Base-by-base conservation (phyloP, 352 stramenopile genomes). In the Globisporangium recalcitrans region DNA sequence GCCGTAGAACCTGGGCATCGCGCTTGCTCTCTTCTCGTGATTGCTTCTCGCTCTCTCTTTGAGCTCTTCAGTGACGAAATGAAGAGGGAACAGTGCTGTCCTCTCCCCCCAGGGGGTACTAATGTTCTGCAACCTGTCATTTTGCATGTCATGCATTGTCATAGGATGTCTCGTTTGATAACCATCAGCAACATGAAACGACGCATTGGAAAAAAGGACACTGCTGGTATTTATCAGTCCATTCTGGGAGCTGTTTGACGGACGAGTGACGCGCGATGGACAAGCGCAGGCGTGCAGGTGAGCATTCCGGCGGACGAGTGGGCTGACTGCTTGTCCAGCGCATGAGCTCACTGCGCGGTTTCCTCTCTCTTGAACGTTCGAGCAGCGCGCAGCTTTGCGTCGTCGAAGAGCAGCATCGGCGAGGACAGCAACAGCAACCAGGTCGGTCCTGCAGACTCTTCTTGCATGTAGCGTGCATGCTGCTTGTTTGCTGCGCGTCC, bases 1-100 rank as follows among this genome's bases (percentile, higher is more conserved):
- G 62, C 81, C 84, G 63, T 95, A 96, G 65, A 95, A 95, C 72
- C 88, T 90, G 64, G 83, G 69, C 85, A 92, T 94, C 59, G 40
- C 69, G 26, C 27, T 21, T 9, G 11, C 48, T 51, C 22, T 46
- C 29, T 60, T 65, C 16, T 19, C n/a, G 34, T 52, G 34, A 11
- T 31, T 52, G 34, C 21, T 36, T 52, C 31, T 36, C 27, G 36
- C 40, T 51, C 54, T 36, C 26, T 51, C 14, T 9, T 46, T 21
- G 8, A 29, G 29, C 24, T 24, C n/a, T 10, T 49, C 26, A 42
- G 29, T 31, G 22, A 4, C 22, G 40, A 14, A 40, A 16, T 34
- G 48, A 19, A 9, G 27, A 27, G 49, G 49, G 49, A 22, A 55
- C 49, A n/a, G n/a, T n/a, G n/a, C n/a, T n/a, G n/a, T n/a, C n/a